A percentile compares a stretch with the other conserved stretches of the same genome.
phyloP scores from a whole-genome alignment of 2,329 filamentous ascomycete genomes.

The Colletotrichum scovillei region DNA sequence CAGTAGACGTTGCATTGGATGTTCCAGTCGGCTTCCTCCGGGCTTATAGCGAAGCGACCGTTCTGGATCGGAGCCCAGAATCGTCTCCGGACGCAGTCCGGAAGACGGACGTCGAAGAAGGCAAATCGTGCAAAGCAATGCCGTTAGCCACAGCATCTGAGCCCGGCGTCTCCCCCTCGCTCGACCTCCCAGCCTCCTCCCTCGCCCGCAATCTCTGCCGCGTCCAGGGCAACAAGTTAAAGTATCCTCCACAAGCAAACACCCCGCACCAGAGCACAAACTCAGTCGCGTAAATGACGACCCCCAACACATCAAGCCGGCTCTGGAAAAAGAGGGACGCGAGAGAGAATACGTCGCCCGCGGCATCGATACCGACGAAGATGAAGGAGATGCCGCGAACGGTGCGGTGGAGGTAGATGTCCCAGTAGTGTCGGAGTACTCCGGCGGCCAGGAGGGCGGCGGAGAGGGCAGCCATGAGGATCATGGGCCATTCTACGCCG shows the following conservation, averaged over 20 bases:
- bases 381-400: constrained; percentile 79
- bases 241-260: constrained; percentile 73
- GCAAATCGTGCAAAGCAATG: constrained; percentile 58
- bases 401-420: constrained; percentile 74
- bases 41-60: not conserved
- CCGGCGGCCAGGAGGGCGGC: constrained; percentile 72
- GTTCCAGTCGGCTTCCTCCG: too few relatives aligned
- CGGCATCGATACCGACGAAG: constrained; percentile 77
- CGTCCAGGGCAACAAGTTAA: constrained; percentile 71
- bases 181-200: constrained; percentile 3
- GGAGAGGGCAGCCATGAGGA: constrained; percentile 74
- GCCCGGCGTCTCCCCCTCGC: not conserved
- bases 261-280: constrained; percentile 75
- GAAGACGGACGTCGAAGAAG: constrained; percentile 74
- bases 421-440: constrained; percentile 75
- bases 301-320: constrained; percentile 67
- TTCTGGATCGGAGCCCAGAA: not conserved
- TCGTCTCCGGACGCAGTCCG: constrained; percentile 59
- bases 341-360: constrained; percentile 75
- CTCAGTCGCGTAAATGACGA: constrained; percentile 76
- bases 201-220: constrained; percentile 45
- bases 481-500: constrained; percentile 69
- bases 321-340: constrained; percentile 73
- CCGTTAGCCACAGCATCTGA: not conserved
- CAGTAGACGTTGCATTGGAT: too few relatives aligned